Evolutionary conservation across 2,329 filamentous ascomycete species (phyloP), one percentile per base, ranked within the genome.

Genomic region (Coniochaeta pulveracea): DNA sequence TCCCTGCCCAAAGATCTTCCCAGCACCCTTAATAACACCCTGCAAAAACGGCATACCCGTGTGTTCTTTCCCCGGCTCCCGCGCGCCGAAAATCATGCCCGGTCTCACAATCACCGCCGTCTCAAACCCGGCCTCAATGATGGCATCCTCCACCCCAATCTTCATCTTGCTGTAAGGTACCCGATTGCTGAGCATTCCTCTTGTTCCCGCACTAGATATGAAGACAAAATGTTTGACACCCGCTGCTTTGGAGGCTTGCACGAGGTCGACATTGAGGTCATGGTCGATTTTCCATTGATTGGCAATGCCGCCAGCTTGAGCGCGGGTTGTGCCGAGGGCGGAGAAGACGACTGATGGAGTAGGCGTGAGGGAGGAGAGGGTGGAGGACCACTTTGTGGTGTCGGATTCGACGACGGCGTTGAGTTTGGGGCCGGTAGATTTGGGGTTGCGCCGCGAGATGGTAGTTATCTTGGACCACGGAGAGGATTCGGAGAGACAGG

Each of bases 221-320:
- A 93, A 76, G 15, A 95, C 77, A 49, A 81, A 93, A 2, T 79
- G 80, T 43, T 74, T 74, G 9, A 74, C 70, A 22, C 85, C 85
- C 1, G 77, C 73, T 4, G 68, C 69, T 50, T 80, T 84, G 26
- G 88, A 85, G 0, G 80, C 76, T 39, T 71, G 69, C 4, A 84
- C 86, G 16, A 93, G 66, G 42, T 80, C 77, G 31, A 93, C 56
- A 56, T 93, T 93, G 27, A 94, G 65, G 49, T 91, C 85, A 51
- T 86, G 74, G 60, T 95, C 89, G 42, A 95, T 83, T 50, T 83
- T 82, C 61, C 85, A 81, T 59, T 95, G 89, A 40, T 78, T 76
- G 18, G 76, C 79, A 43, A 93, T 60, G 37, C 80, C 67, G 40
- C 88, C 88, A 1, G 85, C 86, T 10, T 68, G 66, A 0, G 64